Percentiles rank a stretch among this genome's conserved stretches.
Conservation (phyloP, 2,329 filamentous ascomycete genomes). For the Myriosclerotinia scirpicola region DNA sequence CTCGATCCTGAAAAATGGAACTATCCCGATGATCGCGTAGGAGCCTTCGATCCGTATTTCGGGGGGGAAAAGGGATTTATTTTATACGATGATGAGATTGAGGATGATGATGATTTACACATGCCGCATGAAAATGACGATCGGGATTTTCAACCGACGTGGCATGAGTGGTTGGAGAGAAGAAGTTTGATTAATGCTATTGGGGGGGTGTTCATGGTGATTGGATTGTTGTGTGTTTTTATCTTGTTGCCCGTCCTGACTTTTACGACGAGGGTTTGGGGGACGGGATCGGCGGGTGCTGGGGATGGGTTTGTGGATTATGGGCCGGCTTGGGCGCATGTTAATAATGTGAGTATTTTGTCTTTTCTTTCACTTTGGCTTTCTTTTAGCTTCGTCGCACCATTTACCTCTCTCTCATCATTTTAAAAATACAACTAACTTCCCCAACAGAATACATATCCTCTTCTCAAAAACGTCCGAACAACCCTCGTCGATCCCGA, state of each 20-base stretch:
- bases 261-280: constrained; percentile 39
- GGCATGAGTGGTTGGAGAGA: constrained; percentile 48
- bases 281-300: neutral
- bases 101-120: constrained; percentile 55
- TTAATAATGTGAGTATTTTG: constrained; percentile 43
- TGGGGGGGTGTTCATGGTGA: constrained; percentile 46
- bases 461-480: constrained; percentile 50
- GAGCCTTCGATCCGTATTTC: constrained; percentile 46
- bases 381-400: too few relatives aligned
- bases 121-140: constrained; percentile 54
- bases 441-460: constrained; percentile 41
- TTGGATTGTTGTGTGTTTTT: constrained; percentile 51
- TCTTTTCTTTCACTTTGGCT: neutral
- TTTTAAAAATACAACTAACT: neutral
- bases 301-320: constrained; percentile 19
- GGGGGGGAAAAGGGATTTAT: constrained; percentile 44
- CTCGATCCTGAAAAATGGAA: constrained; percentile 42
- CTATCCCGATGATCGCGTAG: constrained; percentile 50
- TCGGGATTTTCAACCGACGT: constrained; percentile 43
- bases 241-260: constrained; percentile 52
- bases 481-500: constrained; percentile 52
- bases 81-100: constrained; percentile 50
- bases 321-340: constrained; percentile 45
- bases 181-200: constrained; percentile 45
- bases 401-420: too few relatives aligned